phyloP scores from a whole-genome alignment of 106 monocot species.

The Platanthera guangdongensis region DNA sequence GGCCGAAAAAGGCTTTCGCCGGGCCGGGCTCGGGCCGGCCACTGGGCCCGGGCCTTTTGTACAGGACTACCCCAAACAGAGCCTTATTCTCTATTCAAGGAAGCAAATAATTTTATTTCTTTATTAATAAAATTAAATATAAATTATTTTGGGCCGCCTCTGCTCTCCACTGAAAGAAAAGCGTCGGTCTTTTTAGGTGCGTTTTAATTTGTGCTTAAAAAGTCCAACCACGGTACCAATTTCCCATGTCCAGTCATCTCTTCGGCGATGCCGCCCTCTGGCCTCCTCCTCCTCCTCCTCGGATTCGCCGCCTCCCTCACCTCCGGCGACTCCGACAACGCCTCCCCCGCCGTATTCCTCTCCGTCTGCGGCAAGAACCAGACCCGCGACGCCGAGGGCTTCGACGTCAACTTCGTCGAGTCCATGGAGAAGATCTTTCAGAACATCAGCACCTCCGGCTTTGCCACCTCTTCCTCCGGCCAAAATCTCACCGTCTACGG shows the following conservation, averaged over 20 bases:
- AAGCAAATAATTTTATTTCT: no score
- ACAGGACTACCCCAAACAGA: no score
- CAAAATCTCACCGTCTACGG: constrained; percentile 12
- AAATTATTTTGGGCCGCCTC: no score
- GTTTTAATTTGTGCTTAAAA: no score
- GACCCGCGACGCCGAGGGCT: constrained; percentile 7
- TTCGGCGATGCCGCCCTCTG: neutral
- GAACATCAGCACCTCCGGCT: constrained; percentile 10
- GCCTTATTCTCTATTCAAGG: no score
- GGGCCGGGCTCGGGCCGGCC: no score
- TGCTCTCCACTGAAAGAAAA: no score
- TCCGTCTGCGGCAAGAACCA: constrained; percentile 17
- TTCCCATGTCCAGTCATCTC: neutral
- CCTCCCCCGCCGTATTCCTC: constrained; percentile 15
- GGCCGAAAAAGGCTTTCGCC: no score
- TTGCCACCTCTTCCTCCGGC: constrained; percentile 10
- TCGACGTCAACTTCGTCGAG: constrained; percentile 33
- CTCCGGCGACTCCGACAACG: neutral
- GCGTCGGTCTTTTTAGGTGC: no score
- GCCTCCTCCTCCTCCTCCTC: constrained; percentile 6
- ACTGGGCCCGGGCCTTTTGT: no score
- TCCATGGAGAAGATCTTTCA: constrained; percentile 25
- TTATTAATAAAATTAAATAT: no score
- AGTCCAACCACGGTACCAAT: neutral
- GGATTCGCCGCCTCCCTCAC: neutral